These are phyloP conservation scores for Cladophialophora yegresii DNA, from an alignment of 2,329 filamentous ascomycete species.

Conservation along the genomic window DNA sequence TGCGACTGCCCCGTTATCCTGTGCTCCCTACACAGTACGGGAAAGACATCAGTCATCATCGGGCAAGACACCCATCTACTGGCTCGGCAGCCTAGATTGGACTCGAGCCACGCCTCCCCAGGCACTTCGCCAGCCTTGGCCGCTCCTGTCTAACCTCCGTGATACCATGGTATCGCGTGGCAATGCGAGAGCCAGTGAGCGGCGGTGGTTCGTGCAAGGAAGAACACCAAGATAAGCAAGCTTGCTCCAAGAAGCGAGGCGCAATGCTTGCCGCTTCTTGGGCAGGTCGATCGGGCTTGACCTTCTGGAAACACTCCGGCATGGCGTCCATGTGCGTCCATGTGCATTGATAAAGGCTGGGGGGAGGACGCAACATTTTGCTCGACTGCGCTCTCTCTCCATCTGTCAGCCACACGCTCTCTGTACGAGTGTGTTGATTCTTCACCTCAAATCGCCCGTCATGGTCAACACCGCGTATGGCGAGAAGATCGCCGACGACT, in stretches of 20 bases:
- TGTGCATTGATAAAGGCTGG: neutral
- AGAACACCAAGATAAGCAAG: conserved; percentile 1
- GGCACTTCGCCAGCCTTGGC: neutral
- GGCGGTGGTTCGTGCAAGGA: neutral
- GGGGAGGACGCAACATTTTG: neutral
- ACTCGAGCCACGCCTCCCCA: neutral
- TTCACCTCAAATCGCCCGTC: conserved; percentile 1
- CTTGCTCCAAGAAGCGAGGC: neutral
- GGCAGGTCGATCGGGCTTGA: neutral
- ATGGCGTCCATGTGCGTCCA: neutral
- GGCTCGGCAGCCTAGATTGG: neutral
- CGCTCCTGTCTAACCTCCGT: neutral
- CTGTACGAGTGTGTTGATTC: neutral
- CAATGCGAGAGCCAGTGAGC: neutral
- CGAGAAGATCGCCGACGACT: conserved; percentile 9
- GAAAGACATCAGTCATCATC: neutral
- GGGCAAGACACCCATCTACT: neutral
- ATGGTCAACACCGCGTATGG: conserved; percentile 19
- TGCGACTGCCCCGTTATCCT: neutral
- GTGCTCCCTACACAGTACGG: neutral
- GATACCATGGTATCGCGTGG: neutral
- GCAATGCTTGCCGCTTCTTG: conserved; percentile 6
- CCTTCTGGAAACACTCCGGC: neutral
- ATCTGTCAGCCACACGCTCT: neutral
- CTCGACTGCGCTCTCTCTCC: neutral